These are phyloP conservation scores for Chlorella sorokiniana DNA, from an alignment of 139 green algal species.

Conservation along the genomic window DNA sequence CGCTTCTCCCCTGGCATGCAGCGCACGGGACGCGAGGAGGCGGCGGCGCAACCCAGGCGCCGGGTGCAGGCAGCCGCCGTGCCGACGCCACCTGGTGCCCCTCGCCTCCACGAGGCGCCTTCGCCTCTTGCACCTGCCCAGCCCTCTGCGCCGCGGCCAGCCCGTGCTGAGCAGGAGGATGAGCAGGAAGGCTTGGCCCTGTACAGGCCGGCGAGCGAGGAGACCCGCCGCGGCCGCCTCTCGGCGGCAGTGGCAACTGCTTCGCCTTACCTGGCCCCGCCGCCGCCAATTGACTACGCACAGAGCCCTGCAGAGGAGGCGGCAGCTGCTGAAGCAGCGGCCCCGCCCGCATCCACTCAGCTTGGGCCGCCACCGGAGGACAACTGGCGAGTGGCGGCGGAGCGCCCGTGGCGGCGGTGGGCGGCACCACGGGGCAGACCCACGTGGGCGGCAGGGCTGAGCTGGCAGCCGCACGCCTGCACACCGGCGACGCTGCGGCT, in stretches of 20 bases:
- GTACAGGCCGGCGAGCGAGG: neutral
- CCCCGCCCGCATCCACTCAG: neutral
- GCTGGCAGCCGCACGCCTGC: neutral
- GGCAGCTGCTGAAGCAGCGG: neutral
- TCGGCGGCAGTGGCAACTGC: neutral
- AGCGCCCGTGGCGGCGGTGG: conserved; percentile 3
- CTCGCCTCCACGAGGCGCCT: too few species aligned
- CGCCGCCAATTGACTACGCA: neutral
- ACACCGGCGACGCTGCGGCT: neutral
- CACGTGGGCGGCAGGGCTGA: neutral
- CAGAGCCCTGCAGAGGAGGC: neutral
- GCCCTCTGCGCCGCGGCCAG: too few species aligned
- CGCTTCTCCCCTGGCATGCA: too few species aligned
- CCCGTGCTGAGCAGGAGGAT: too few species aligned
- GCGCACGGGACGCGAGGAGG: too few species aligned
- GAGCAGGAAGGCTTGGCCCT: neutral
- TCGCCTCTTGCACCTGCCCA: too few species aligned
- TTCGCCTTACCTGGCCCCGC: neutral
- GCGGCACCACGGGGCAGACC: neutral
- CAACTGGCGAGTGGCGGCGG: neutral
- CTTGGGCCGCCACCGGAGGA: neutral
- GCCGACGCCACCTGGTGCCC: too few species aligned
- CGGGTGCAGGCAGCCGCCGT: too few species aligned
- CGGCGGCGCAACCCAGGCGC: too few species aligned
- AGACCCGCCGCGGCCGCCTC: neutral